Conservation (phyloP, 768 basidiomycete genomes). For the Phaeotremella skinneri region DNA sequence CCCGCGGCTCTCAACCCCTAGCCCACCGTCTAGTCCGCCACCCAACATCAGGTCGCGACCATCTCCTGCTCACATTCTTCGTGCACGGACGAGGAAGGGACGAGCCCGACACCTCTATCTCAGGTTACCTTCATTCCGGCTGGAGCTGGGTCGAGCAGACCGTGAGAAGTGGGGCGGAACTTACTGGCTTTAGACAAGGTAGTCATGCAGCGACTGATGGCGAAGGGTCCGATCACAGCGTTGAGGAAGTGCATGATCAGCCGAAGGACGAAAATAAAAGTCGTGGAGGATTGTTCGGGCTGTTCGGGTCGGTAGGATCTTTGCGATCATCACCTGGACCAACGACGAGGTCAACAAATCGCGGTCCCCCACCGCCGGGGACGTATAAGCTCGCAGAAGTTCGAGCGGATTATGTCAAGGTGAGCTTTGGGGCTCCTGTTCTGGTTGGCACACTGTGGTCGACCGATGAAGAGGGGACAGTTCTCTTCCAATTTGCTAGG, state of each 20-base stretch:
- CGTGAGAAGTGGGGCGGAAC: conserved; percentile 16
- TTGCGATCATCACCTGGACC: conserved; percentile 1
- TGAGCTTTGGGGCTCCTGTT: conserved; percentile 20
- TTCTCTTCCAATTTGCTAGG: neutral
- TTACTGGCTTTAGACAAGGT: no score
- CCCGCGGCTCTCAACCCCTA: conserved; percentile 42
- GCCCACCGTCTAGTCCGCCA: conserved; percentile 41
- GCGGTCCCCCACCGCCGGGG: conserved; percentile 44
- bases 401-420: conserved; percentile 50
- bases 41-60: conserved; percentile 45
- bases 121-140: conserved; percentile 28
- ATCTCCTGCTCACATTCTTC: conserved; percentile 50
- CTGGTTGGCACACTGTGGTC: neutral
- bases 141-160: conserved; percentile 16
- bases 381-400: conserved; percentile 50
- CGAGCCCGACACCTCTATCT: conserved; percentile 33
- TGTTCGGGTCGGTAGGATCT: conserved; percentile 15
- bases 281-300: neutral
- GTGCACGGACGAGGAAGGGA: conserved; percentile 48
- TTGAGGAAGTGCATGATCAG: neutral
- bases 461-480: neutral
- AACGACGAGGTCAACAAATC: conserved; percentile 2
- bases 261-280: neutral
- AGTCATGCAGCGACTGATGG: conserved; percentile 5
- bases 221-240: conserved; percentile 8